Evolutionary conservation across 495 filamentous ascomycete genomes (phyloP), one percentile per base, ranked within the genome.

Genomic region (Chlorociboria aeruginascens): DNA sequence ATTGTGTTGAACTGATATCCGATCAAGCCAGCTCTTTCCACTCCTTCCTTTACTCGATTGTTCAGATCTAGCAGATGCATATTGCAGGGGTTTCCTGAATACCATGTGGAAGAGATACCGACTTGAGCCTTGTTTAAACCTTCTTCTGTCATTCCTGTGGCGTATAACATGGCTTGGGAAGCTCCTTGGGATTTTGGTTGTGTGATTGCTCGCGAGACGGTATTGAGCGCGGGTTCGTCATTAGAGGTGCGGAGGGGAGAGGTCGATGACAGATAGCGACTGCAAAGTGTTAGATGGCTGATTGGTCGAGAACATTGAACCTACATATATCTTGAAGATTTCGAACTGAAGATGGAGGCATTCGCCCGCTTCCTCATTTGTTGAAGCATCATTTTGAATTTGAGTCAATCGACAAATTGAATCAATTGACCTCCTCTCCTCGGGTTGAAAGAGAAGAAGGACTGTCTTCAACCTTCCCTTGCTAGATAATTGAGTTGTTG

Each of bases 81-180:
- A 70, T 98, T 98, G 72, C 92, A 98, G 6, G 92, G 92, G 68
- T 98, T 98, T 14, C 92, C 92, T 36, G 85, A 77, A 66, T 86
- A 93, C 83, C 83, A 80, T 30, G 78, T 73, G 1, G 92, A 97
- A 16, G 89, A 93, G 60, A 98, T 97, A 46, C 92, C 92, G 37
- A 98, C 84, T 67, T 98, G 92, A 31, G 92, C 82, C 67, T 96
- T 96, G 67, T 76, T 77, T 79, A 97, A 83, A 63, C 95, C 92
- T 38, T 74, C 73, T 52, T 87, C 81, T 11, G 67, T 76, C 60
- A 98, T 64, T 46, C 92, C 92, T 8, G 89, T 95, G 54, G 85
- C 92, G 71, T 96, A 97, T 38, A 98, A 74, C 92, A 98, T 98
- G 49, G 93, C 93, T 71, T 98, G 92, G 31, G 90, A 95, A 37